phyloP scores from a whole-genome alignment of 2,329 filamentous ascomycete species.

The Hymenoscyphus albidus region DNA sequence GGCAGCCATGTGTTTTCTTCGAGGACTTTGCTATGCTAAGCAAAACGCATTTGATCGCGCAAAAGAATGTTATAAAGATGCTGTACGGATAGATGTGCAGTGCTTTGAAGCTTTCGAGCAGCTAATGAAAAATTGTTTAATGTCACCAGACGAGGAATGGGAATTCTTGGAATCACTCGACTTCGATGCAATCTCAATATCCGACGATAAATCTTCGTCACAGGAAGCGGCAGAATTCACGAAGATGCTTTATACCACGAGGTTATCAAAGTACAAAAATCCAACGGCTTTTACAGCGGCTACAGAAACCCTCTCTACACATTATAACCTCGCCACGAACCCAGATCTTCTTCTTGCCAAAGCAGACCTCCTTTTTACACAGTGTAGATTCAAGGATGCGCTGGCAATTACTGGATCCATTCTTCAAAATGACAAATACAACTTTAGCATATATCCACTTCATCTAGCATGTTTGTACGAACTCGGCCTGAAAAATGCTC shows the following conservation, averaged over 20 bases:
- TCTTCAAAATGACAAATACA: constrained; percentile 79
- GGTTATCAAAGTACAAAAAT: constrained; percentile 91
- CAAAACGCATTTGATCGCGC: constrained; percentile 96
- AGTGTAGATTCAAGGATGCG: constrained; percentile 88
- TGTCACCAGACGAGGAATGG: constrained; percentile 72
- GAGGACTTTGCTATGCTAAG: constrained; percentile 92
- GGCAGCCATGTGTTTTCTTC: constrained; percentile 93
- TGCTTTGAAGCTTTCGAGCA: constrained; percentile 98
- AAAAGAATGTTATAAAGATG: constrained; percentile 98
- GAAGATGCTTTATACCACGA: constrained; percentile 92
- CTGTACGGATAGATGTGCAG: constrained; percentile 92
- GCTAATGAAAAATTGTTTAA: constrained; percentile 91
- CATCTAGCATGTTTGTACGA: constrained; percentile 91
- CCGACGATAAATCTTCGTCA: constrained; percentile 60
- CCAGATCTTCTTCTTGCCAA: constrained; percentile 86
- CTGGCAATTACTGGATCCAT: constrained; percentile 80
- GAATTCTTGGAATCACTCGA: constrained; percentile 70
- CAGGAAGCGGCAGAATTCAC: constrained; percentile 93
- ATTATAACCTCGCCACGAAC: constrained; percentile 84
- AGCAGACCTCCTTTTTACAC: constrained; percentile 88
- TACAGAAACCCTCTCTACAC: constrained; percentile 85
- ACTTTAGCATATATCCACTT: constrained; percentile 82
- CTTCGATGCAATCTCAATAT: constrained; percentile 75
- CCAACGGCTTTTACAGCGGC: constrained; percentile 78
- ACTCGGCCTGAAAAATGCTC: constrained; percentile 76